Evolutionary conservation across 805 yeast species (phyloP).

Genomic region (Wickerhamiella vanderwaltii): DNA sequence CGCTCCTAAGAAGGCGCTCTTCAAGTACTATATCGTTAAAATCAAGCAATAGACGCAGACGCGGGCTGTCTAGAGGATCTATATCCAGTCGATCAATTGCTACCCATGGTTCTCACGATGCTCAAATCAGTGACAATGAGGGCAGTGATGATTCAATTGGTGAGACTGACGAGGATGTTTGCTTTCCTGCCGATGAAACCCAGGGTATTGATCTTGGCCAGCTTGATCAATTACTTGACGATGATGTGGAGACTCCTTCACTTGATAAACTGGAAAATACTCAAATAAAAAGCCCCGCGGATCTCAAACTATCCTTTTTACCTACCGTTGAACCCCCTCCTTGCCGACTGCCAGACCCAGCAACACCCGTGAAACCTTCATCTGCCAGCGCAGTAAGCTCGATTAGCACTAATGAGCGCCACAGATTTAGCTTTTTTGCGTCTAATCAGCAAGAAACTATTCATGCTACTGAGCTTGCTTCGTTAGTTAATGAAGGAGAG

Average conservation of each 20-base stretch:
- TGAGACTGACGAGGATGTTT: slow-evolving; percentile 94
- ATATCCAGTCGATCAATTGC: not conserved
- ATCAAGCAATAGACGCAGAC: not conserved
- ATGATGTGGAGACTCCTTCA: slow-evolving; percentile 35
- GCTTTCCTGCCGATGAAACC: slow-evolving; percentile 53
- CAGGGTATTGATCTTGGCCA: slow-evolving; percentile 66
- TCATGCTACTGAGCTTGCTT: slow-evolving; percentile 73
- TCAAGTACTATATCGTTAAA: not conserved
- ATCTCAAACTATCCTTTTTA: slow-evolving; percentile 12
- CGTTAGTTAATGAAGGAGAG: slow-evolving; percentile 45
- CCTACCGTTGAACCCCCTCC: slow-evolving; percentile 9
- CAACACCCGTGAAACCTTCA: not conserved
- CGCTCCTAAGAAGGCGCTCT: not conserved
- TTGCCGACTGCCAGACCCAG: slow-evolving; percentile 10
- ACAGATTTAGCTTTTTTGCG: slow-evolving; percentile 68
- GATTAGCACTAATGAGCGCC: not conserved
- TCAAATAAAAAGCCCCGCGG: slow-evolving; percentile 13
- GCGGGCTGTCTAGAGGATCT: not conserved
- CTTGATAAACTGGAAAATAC: not conserved
- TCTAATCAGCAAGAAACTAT: slow-evolving; percentile 73
- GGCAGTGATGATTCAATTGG: slow-evolving; percentile 32
- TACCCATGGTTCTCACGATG: not conserved
- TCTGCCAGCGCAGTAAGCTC: not conserved
- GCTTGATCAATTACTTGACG: slow-evolving; percentile 36
- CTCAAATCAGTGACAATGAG: slow-evolving; percentile 7